Percentiles rank a stretch among this genome's conserved stretches.
These are phyloP conservation scores for Mortierella sp. DNA, from an alignment of 371 early-diverging fungal species.

Conservation along the genomic window DNA sequence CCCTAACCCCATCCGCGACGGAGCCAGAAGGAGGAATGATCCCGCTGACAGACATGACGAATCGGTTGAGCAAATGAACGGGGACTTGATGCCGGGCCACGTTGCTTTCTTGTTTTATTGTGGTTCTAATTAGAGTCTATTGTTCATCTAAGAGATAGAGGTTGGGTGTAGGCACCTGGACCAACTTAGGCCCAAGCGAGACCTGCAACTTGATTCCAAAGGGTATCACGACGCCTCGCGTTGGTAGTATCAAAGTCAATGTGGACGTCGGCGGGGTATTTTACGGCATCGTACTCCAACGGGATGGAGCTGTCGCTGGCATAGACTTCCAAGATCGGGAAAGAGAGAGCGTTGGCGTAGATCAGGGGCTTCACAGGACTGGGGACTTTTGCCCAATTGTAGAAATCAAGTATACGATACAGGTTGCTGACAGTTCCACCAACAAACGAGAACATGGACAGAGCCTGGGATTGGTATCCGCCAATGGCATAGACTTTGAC, in stretches of 20 bases:
- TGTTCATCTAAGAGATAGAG: background rate
- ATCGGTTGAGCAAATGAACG: too few relatives aligned
- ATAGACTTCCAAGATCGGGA: constrained; percentile 23
- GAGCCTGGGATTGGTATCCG: constrained; percentile 23
- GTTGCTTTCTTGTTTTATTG: too few relatives aligned
- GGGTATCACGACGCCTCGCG: constrained; percentile 20
- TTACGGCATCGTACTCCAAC: constrained; percentile 25
- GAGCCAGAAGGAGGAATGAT: too few relatives aligned
- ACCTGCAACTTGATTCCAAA: constrained; percentile 36
- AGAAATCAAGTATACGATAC: constrained; percentile 4
- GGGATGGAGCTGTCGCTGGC: constrained; percentile 6
- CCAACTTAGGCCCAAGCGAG: constrained; percentile 12
- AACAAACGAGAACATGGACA: constrained; percentile 46
- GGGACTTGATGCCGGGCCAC: too few relatives aligned
- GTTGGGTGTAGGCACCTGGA: background rate
- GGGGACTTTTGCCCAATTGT: background rate
- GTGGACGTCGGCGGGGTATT: constrained; percentile 6
- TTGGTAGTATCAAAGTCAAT: constrained; percentile 16
- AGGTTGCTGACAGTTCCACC: constrained; percentile 21
- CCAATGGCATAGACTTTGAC: constrained; percentile 41
- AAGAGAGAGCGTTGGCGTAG: constrained; percentile 8
- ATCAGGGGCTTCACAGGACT: constrained; percentile 14
- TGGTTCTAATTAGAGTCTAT: too few relatives aligned
- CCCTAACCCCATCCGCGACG: too few relatives aligned
- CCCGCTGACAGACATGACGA: too few relatives aligned